A percentile compares a stretch with the other conserved stretches of the same genome.
phyloP scores from a whole-genome alignment of 306 rosid species.

The Trifolium subterraneum region DNA sequence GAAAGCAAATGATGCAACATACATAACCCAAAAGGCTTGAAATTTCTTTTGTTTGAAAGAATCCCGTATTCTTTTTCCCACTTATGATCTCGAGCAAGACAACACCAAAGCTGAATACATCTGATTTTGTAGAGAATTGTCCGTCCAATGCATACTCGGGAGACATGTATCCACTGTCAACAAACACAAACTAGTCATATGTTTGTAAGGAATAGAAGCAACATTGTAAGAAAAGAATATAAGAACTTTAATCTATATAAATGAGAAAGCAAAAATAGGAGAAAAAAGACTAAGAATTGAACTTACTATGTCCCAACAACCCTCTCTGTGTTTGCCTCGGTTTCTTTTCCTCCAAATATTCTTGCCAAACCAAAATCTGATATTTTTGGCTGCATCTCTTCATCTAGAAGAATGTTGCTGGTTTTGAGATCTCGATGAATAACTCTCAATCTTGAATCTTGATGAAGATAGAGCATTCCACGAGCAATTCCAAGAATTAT shows the following conservation, averaged over 20 bases:
- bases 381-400: constrained; percentile 2
- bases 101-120: constrained; percentile 14
- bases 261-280: background rate
- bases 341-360: constrained; percentile 19
- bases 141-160: constrained; percentile 12
- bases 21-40: constrained; percentile 56
- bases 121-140: constrained; percentile 8
- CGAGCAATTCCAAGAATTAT: constrained; percentile 39
- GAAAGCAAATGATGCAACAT: constrained; percentile 13
- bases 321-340: background rate
- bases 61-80: constrained; percentile 52
- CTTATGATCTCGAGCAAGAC: constrained; percentile 41
- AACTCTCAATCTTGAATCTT: background rate
- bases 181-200: background rate
- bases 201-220: background rate
- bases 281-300: background rate
- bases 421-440: background rate
- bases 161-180: constrained; percentile 11
- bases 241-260: background rate
- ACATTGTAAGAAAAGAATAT: too few relatives aligned
- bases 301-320: constrained; percentile 29
- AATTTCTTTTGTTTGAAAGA: constrained; percentile 35
- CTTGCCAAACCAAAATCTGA: constrained; percentile 5
- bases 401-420: constrained; percentile 18
- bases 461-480: constrained; percentile 3